Conservation (phyloP, 2,329 filamentous ascomycete species). For the Exophiala spinifera region DNA sequence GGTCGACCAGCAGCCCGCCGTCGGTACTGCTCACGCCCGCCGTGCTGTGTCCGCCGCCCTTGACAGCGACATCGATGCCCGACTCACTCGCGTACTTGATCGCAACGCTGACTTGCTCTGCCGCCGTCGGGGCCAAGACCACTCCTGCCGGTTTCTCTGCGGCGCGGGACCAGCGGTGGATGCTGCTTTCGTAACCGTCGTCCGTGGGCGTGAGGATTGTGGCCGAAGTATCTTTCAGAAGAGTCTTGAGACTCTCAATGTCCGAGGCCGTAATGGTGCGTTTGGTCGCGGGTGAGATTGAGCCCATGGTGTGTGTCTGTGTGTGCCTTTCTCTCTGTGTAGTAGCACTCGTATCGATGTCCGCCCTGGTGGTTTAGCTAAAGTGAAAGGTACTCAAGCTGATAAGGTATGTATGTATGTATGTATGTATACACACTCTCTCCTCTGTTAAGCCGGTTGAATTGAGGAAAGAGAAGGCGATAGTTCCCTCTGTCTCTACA, state of each 20-base stretch:
- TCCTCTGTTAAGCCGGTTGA: too few relatives aligned
- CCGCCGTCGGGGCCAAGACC: slow-evolving; percentile 43
- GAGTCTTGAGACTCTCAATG: slow-evolving; percentile 18
- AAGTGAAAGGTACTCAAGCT: too few relatives aligned
- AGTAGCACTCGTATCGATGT: too few relatives aligned
- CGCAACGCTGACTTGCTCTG: slow-evolving; percentile 42
- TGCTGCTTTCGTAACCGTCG: slow-evolving; percentile 35
- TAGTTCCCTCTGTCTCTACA: too few relatives aligned
- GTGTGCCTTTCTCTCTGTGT: too few relatives aligned
- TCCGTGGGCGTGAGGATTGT: slow-evolving; percentile 36
- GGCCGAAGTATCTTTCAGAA: slow-evolving; percentile 23
- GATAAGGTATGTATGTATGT: too few relatives aligned
- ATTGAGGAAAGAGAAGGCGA: too few relatives aligned
- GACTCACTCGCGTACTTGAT: slow-evolving; percentile 46
- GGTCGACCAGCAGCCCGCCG: slow-evolving; percentile 56
- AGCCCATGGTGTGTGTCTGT: slow-evolving; percentile 22
- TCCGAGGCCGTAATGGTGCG: slow-evolving; percentile 18
- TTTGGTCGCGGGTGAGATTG: slow-evolving; percentile 13
- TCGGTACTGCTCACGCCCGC: slow-evolving; percentile 49
- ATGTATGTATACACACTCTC: too few relatives aligned
- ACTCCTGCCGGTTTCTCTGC: slow-evolving; percentile 43
- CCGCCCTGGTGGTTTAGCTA: too few relatives aligned
- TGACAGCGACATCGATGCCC: slow-evolving; percentile 51
- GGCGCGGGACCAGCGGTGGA: slow-evolving; percentile 40
- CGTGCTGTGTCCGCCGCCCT: slow-evolving; percentile 57